phyloP scores from a whole-genome alignment of 2,329 filamentous ascomycete species.

The Colletotrichum lupini region DNA sequence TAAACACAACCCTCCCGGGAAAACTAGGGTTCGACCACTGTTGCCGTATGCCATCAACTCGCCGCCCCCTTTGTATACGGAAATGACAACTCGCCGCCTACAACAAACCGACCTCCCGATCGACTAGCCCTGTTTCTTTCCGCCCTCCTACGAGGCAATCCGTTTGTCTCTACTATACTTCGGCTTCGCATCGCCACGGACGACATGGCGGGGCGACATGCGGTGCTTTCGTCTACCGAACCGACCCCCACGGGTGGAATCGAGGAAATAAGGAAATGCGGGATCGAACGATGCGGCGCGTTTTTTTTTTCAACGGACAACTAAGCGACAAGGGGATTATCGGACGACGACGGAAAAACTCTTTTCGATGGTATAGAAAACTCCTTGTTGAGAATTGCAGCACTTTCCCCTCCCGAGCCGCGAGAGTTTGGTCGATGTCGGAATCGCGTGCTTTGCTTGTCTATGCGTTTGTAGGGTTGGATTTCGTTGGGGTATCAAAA shows the following conservation, averaged over 20 bases:
- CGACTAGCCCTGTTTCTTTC: neutral
- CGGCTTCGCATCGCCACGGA: slow-evolving; percentile 11
- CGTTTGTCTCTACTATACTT: slow-evolving; percentile 1
- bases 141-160: slow-evolving; percentile 19
- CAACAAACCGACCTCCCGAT: slow-evolving; percentile 13
- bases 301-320: slow-evolving; percentile 5
- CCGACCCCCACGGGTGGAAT: slow-evolving; percentile 15
- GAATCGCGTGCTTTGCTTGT: slow-evolving; percentile 33
- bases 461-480: slow-evolving; percentile 31
- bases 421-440: slow-evolving; percentile 26
- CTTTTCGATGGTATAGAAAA: slow-evolving; percentile 31
- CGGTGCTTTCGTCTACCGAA: slow-evolving; percentile 26
- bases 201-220: neutral
- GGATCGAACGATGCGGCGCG: slow-evolving; percentile 18
- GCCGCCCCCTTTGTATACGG: slow-evolving; percentile 12
- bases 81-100: slow-evolving; percentile 26
- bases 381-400: slow-evolving; percentile 26
- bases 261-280: slow-evolving; percentile 29
- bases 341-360: neutral
- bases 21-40: neutral
- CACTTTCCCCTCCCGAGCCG: slow-evolving; percentile 20
- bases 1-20: slow-evolving; percentile 6
- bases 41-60: slow-evolving; percentile 14
- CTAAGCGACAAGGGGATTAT: slow-evolving; percentile 18
- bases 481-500: slow-evolving; percentile 37